Percentiles rank a stretch among this genome's conserved stretches.
These are phyloP conservation scores for Pleurotus citrinopileatus DNA, from an alignment of 768 basidiomycete genomes.

Conservation along the genomic window DNA sequence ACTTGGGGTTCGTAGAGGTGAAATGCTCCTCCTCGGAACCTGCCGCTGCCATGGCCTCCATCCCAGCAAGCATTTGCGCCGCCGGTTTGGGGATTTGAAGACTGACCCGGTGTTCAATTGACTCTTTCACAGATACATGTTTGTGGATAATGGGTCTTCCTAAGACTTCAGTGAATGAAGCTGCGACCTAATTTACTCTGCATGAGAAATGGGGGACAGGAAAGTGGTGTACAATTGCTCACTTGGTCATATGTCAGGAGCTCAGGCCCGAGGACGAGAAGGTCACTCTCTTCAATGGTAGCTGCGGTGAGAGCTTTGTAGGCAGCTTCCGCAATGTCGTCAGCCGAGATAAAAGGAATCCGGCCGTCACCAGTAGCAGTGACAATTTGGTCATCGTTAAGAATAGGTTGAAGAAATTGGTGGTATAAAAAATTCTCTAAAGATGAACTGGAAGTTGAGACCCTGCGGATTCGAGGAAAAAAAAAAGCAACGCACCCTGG, in stretches of 20 bases:
- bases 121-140: conserved; percentile 12
- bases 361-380: conserved; percentile 25
- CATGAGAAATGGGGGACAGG: background rate
- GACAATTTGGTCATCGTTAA: conserved; percentile 24
- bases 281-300: conserved; percentile 22
- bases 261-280: conserved; percentile 30
- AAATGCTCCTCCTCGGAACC: background rate
- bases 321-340: conserved; percentile 31
- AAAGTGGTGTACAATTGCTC: background rate
- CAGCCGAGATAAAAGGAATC: conserved; percentile 25
- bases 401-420: conserved; percentile 15
- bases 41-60: background rate
- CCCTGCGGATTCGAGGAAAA: no score
- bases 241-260: conserved; percentile 29
- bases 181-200: conserved; percentile 19
- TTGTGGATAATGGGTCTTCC: conserved; percentile 28
- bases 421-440: conserved; percentile 28
- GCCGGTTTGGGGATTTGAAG: background rate
- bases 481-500: conserved; percentile 22
- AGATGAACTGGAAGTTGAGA: no score
- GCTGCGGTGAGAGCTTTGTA: conserved; percentile 24
- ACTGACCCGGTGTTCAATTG: background rate
- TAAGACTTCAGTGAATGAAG: conserved; percentile 21
- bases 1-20: background rate
- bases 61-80: background rate